These are phyloP conservation scores for Agaricus blazei DNA, from an alignment of 768 basidiomycete genomes.

Conservation along the genomic window DNA sequence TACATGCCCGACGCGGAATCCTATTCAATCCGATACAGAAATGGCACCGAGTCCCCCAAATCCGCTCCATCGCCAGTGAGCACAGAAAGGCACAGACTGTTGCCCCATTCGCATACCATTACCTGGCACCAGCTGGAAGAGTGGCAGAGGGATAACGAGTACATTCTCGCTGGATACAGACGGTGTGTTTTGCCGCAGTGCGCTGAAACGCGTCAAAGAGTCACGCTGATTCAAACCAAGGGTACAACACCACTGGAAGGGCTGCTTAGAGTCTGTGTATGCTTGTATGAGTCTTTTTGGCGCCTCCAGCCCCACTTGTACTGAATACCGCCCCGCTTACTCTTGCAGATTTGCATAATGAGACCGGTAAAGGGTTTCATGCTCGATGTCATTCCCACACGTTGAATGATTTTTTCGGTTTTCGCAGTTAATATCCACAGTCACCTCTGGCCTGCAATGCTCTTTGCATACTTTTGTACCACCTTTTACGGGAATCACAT, in stretches of 20 bases:
- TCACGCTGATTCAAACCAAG: constrained; percentile 27
- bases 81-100: background rate
- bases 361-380: constrained; percentile 45
- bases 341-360: constrained; percentile 69
- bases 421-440: constrained; percentile 78
- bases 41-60: background rate
- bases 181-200: constrained; percentile 33
- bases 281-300: constrained; percentile 44
- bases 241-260: constrained; percentile 55
- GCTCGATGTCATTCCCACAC: constrained; percentile 10
- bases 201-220: constrained; percentile 4
- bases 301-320: constrained; percentile 12
- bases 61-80: background rate
- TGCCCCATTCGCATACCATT: constrained; percentile 22
- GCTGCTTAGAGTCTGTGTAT: constrained; percentile 59
- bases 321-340: constrained; percentile 14
- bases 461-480: constrained; percentile 52
- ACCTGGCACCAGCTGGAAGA: constrained; percentile 56
- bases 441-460: constrained; percentile 64
- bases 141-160: constrained; percentile 75
- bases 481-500: constrained; percentile 52
- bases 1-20: background rate
- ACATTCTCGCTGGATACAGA: constrained; percentile 65
- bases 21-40: constrained; percentile 4
- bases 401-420: constrained; percentile 3